Evolutionary conservation across 1,284 basidiomycete genomes (phyloP).

Genomic region (Thelephora terrestris): DNA sequence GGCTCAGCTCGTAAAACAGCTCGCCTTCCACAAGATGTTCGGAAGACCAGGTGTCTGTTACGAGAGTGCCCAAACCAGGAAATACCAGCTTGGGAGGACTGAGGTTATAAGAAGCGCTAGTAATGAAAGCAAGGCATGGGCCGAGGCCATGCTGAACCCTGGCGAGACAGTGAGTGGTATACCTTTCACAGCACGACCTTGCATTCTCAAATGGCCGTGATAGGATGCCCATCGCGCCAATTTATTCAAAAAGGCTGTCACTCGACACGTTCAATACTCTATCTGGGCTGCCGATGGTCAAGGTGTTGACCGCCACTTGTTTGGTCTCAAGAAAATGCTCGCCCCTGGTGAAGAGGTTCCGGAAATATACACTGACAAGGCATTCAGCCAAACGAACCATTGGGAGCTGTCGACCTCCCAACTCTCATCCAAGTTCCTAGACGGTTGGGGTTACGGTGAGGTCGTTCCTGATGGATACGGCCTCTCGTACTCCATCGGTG

Average conservation of each 20-base stretch:
- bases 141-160: slow-evolving; percentile 77
- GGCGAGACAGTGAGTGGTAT: slow-evolving; percentile 35
- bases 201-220: background rate
- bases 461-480: slow-evolving; percentile 93
- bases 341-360: slow-evolving; percentile 71
- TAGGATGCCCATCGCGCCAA: slow-evolving; percentile 55
- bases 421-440: slow-evolving; percentile 74
- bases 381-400: slow-evolving; percentile 64
- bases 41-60: slow-evolving; percentile 80
- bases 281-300: slow-evolving; percentile 89
- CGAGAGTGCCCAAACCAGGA: slow-evolving; percentile 91
- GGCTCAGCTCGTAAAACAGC: slow-evolving; percentile 92
- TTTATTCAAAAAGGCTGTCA: slow-evolving; percentile 72
- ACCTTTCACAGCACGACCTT: background rate
- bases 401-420: slow-evolving; percentile 95
- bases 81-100: slow-evolving; percentile 86
- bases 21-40: slow-evolving; percentile 87
- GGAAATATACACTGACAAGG: slow-evolving; percentile 70
- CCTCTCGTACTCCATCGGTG: slow-evolving; percentile 85
- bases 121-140: slow-evolving; percentile 79
- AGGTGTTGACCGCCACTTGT: slow-evolving; percentile 94
- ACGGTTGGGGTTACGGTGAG: slow-evolving; percentile 97
- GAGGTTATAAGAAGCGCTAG: slow-evolving; percentile 89
- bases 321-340: slow-evolving; percentile 84
- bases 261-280: slow-evolving; percentile 82